Evolutionary conservation across 2,329 filamentous ascomycete genomes (phyloP), one percentile per base, ranked within the genome.

Genomic region (Triangularia setosa): DNA sequence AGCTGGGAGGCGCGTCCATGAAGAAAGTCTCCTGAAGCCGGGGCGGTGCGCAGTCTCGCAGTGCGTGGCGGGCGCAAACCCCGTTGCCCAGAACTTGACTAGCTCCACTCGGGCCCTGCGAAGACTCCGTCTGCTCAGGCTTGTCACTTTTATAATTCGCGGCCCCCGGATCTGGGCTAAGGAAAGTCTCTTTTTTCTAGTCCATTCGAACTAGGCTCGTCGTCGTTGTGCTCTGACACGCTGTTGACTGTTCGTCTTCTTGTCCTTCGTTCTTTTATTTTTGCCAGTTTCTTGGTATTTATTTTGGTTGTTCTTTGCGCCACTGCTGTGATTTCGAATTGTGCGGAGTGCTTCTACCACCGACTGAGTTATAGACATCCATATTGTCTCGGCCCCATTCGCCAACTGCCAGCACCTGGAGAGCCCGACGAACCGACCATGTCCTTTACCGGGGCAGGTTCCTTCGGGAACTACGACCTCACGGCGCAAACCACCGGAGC

Each of bases 381-480:
- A 55, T 24, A 12, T 55, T 54, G 52, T 25, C 52, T 54, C 52
- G 8, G 52, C 52, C 25, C 52, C 52, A 27, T 24, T 28, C 23
- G 52, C 11, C 7, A 30, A 40, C 57, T 53, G 40, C 40, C 52
- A 24, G 23, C 24, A 28, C 52, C 40, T 21, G 40, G n/a, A 18
- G 14, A 25, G 16, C 18, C 21, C 53, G 35, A 63, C 64, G 25
- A 54, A 53, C 52, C 35, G 25, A 48, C 58, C 60, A 81, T 82
- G 80, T 79, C 79, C 58, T 77, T 80, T 62, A 71, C 75, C 59
- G 79, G 76, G 63, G 70, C 72, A 28, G 74, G 75, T 70, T 75
- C 78, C 68, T 80, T 80, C 64, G 77, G 76, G 70, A 83, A 79
- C 70, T 80, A 83, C 71, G 83, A 84, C 71, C 76, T 75, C 68